A percentile compares a stretch with the other conserved stretches of the same genome.
Evolutionary conservation across 805 yeast species (phyloP).

Genomic region (Nakazawaea siamensis): DNA sequence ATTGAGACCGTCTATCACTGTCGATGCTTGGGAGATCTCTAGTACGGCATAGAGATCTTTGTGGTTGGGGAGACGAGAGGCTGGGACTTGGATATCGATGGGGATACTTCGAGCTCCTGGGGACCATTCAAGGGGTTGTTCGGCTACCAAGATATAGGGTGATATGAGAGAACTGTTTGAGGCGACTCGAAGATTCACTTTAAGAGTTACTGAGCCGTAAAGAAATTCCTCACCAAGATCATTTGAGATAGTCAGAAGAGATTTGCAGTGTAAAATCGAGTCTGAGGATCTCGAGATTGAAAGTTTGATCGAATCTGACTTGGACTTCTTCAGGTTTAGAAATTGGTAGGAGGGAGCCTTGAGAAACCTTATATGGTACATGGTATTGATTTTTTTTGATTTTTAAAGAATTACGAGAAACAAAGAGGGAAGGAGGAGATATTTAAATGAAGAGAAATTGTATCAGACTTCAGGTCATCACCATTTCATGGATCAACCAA

Average conservation of each 20-base stretch:
- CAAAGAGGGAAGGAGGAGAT: background rate
- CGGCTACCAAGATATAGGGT: no score
- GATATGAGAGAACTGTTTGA: no score
- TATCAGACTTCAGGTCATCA: conserved; percentile 91
- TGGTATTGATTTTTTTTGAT: conserved; percentile 5
- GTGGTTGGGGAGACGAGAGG: no score
- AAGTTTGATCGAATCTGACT: conserved; percentile 6
- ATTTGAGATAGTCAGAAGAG: conserved; percentile 22
- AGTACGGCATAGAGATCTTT: no score
- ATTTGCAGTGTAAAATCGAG: conserved; percentile 3
- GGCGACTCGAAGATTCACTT: no score
- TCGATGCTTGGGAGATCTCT: no score
- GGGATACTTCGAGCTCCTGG: no score
- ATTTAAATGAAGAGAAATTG: conserved; percentile 22
- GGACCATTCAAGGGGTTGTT: no score
- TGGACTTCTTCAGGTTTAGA: conserved; percentile 10
- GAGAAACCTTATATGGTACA: conserved; percentile 27
- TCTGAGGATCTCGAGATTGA: background rate
- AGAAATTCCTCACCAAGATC: conserved; percentile 33
- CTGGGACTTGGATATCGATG: no score
- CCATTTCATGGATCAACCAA: conserved; percentile 85
- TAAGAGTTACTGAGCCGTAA: no score
- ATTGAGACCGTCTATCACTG: no score
- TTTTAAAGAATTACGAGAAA: background rate
- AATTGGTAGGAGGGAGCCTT: conserved; percentile 20